Base-by-base conservation (phyloP, 768 basidiomycete species). In the Infundibulicybe gibba region DNA sequence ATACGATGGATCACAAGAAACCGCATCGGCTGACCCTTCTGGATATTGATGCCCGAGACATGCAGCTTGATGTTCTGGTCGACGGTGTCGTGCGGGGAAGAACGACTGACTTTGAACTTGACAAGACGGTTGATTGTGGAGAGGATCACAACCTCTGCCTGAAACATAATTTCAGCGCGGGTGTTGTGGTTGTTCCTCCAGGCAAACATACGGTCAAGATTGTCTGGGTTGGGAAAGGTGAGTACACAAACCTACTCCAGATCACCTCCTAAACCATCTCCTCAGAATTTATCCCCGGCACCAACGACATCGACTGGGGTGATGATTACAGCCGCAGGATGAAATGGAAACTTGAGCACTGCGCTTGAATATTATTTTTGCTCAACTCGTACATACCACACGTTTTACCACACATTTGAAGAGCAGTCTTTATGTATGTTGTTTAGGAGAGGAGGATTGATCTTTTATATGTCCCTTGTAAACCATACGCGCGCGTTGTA, bases 311-410 rank as follows among this genome's bases (percentile, higher is more conserved):
- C 17, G 37, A 49, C 16, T 49, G 49, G 48, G 48, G 48, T 6
- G 21, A 45, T 32, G 44, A 49, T 4, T 12, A 32, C 5, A 20
- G 15, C 3, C 43, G 44, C 16, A 34, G 49, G 32, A 35, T 49
- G 15, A 49, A 40, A 38, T 49, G 49, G 49, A 43, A 45, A 19
- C 25, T 45, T 2, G 49, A 49, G 39, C n/a, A 44, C 13, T 49
- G 49, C 35, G 41, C 47, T 32, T 47, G n/a, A 46, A 25, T 25
- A 3, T 25, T 25, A 8, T 25, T 25, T 8, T 25, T 25, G 25
- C n/a, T n/a, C n/a, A n/a, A 25, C 8, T 25, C 4, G 25, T 25
- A 3, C 25, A 25, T 25, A 25, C 8, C 4, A 25, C 8, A 25
- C 25, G n/a, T n/a, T n/a, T n/a, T n/a, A 25, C 25, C 25, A 25